phyloP scores from a whole-genome alignment of 805 yeast genomes.

The Blastobotrys peoriensis region DNA sequence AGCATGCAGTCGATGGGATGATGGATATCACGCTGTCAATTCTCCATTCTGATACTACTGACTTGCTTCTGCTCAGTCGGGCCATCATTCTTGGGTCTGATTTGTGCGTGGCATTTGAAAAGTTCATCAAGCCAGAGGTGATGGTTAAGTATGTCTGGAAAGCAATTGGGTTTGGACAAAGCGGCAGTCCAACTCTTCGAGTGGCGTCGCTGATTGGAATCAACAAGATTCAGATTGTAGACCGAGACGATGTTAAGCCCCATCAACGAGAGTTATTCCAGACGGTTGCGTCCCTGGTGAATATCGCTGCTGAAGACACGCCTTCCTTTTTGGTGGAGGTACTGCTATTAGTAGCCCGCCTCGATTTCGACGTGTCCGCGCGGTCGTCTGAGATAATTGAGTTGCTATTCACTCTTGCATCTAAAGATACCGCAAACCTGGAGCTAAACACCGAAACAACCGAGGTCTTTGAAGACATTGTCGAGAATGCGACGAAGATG shows the following conservation, averaged over 20 bases:
- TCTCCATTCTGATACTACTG: neutral
- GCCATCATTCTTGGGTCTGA: conserved; percentile 18
- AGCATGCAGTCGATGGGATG: conserved; percentile 15
- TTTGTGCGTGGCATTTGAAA: conserved; percentile 18
- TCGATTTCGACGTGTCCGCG: conserved; percentile 35
- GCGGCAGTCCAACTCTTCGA: neutral
- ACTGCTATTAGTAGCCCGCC: conserved; percentile 49
- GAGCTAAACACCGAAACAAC: conserved; percentile 61
- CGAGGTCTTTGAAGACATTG: conserved; percentile 59
- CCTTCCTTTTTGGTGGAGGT: conserved; percentile 68
- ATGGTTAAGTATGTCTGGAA: conserved; percentile 6
- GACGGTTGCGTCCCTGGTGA: conserved; percentile 42
- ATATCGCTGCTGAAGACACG: conserved; percentile 73
- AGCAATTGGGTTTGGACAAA: neutral
- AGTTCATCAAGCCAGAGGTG: conserved; percentile 12
- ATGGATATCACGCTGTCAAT: neutral
- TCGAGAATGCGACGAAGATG: conserved; percentile 40
- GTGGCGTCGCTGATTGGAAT: conserved; percentile 14
- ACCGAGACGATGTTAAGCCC: conserved; percentile 17
- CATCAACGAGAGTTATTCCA: conserved; percentile 28
- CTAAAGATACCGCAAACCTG: conserved; percentile 68
- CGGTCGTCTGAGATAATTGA: conserved; percentile 38
- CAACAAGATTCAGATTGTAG: conserved; percentile 7
- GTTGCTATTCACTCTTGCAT: conserved; percentile 57
- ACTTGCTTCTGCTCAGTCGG: conserved; percentile 16